Evolutionary conservation across 495 filamentous ascomycete species (phyloP), one percentile per base, ranked within the genome.

Genomic region (Amniculicola lignicola): DNA sequence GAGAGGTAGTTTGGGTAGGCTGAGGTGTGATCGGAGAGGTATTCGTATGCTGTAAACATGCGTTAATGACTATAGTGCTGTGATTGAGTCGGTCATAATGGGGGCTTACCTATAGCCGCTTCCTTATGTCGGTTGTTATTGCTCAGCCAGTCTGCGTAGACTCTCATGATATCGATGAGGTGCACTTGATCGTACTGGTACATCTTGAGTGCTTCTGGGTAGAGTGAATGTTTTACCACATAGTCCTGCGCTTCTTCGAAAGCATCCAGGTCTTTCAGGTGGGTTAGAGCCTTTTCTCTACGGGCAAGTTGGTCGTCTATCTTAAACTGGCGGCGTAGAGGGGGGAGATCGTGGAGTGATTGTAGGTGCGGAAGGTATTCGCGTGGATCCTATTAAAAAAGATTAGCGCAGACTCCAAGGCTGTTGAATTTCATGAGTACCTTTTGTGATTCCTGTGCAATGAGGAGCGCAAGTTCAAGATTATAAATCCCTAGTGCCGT

Each of bases 331-430:
- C 86, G 81, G 16, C 88, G 81, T 15, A 84, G 69, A 18, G 79
- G 72, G 0, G 84, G 69, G 65, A 93, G 76, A 45, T 84, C 76
- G 66, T 96, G 89, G 7, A 96, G 78, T 18, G 82, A 84, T 65
- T 95, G 89, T 36, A 97, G 79, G 69, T 95, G 96, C 12, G 93
- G 94, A 15, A 98, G 79, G 61, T 98, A 98, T 73, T 98, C 93
- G 57, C 91, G 77, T 14, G 93, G 93, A 60, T 98, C 93, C 68
- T 81, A 11, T 7, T 14, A 33, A 22, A 25, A 12, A 33, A 2
- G 38, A 5, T 18, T 23, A 12, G 7, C n/a, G 36, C 16, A 19
- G 21, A 46, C 9, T 2, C 2, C 2, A 10, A 25, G 15, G 4
- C 4, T 27, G 2, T 7, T 2, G 18, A 2, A 41, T 12, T 14